Percentiles rank a stretch among this genome's conserved stretches.
Conservation (phyloP, 2,329 filamentous ascomycete species). For the Blastomyces percursus region DNA sequence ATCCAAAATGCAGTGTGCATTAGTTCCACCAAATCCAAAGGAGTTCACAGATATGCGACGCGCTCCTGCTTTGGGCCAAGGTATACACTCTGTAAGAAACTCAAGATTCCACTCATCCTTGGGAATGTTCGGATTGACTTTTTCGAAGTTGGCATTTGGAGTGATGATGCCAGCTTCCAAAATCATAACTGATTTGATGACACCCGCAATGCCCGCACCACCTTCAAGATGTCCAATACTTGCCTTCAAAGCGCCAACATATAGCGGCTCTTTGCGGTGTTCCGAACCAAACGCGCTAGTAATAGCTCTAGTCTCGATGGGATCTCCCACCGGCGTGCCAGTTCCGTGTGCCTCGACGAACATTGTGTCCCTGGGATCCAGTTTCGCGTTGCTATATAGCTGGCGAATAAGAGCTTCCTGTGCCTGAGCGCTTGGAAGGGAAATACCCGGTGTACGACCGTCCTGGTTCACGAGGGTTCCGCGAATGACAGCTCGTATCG, state of each 20-base stretch:
- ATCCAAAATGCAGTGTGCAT: constrained; percentile 20
- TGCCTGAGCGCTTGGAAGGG: constrained; percentile 25
- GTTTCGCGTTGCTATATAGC: constrained; percentile 17
- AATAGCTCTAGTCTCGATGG: constrained; percentile 13
- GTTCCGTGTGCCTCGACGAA: constrained; percentile 27
- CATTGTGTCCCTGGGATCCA: constrained; percentile 6
- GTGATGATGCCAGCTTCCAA: constrained; percentile 16
- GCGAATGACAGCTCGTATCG: constrained; percentile 31
- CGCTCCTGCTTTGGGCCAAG: constrained; percentile 19
- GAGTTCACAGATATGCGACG: constrained; percentile 25
- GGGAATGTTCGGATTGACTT: constrained; percentile 20
- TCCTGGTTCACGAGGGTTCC: constrained; percentile 32
- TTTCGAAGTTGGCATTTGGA: constrained; percentile 18
- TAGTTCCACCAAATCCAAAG: constrained; percentile 25
- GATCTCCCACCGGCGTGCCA: constrained; percentile 28
- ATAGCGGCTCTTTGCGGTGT: constrained; percentile 7
- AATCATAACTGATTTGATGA: constrained; percentile 16
- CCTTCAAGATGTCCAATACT: constrained; percentile 16
- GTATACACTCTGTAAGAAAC: constrained; percentile 13
- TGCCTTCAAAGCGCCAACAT: constrained; percentile 10
- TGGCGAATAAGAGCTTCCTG: constrained; percentile 20
- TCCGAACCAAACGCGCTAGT: constrained; percentile 7
- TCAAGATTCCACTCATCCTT: constrained; percentile 16
- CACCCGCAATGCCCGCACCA: constrained; percentile 13
- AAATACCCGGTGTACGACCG: constrained; percentile 32